Base-by-base conservation (phyloP, 2,329 filamentous ascomycete species). In the Phialophora verrucosa region DNA sequence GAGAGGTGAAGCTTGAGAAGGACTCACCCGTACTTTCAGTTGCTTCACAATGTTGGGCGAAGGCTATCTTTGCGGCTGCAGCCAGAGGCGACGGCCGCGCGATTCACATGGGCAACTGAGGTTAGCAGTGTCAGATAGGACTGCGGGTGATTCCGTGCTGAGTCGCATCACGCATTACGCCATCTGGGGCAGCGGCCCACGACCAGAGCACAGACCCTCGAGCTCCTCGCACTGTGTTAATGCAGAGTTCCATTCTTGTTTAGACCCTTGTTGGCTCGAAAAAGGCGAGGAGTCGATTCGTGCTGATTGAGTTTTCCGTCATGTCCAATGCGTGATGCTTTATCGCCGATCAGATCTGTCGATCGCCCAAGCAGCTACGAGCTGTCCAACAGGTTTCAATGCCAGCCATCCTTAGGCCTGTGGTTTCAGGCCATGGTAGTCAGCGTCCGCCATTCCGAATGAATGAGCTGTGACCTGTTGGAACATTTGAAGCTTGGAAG, bases 131-230 rank as follows among this genome's bases (percentile, higher is more conserved):
- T 47, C 55, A 42, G 51, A 67, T 54, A 56, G 58, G 23, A 49
- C 59, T 63, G 60, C 68, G 68, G 68, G 63, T 70, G 68, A 70
- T 64, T 70, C 68, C 68, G 68, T 68, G 65, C 60, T 68, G 68
- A 68, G 65, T 70, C 51, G 63, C 59, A 63, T 65, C 62, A 69
- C 54, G 55, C 65, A 70, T 68, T 70, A 63, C 68, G 68, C 68
- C 68, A 70, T 70, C 68, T 70, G 65, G 68, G 65, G 65, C 64
- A 55, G 61, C 57, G 62, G 62, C 60, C 59, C 59, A 42, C 51
- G 23, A 62, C 25, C 61, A 61, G 49, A 25, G 55, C 59, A 65
- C 62, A 69, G 65, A 62, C 59, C 67, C 58, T 56, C 49, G 55
- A 47, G 56, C 59, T 42, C 35, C 32, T 61, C 56, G 56, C 54